Base-by-base conservation (phyloP, 441 rosid genomes). In the Adansonia rubrostipa region DNA sequence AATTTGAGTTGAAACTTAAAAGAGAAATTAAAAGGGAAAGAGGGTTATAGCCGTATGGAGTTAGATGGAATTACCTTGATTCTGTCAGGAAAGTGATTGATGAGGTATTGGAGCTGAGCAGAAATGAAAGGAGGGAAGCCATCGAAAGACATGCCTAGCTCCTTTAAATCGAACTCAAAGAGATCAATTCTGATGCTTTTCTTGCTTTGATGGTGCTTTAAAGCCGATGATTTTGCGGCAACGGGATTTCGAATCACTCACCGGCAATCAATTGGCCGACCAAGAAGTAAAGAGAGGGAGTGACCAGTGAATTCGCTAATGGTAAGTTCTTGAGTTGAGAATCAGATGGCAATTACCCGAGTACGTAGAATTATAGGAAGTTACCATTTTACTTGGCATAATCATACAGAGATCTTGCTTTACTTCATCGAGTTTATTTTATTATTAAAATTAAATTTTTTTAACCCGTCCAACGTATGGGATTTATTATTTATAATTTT, bases 71-170 rank as follows among this genome's bases (percentile, higher is more conserved):
- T 80, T 76, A 96, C 97, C 96, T 87, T 91, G 86, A 96, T 83
- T 71, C 75, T 50, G 67, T 83, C 88, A 57, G 91, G 88, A 1
- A 65, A 90, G 85, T 96, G 91, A 66, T 77, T 82, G 86, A 96
- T 79, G 80, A 94, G 92, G 79, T 94, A 86, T 70, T 91, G 91
- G 78, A 96, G 97, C 85, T 96, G 99, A 79, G 92, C 86, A 20
- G 91, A 84, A 78, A 94, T 90, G 70, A 86, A 87, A 36, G 96
- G 88, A 75, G 97, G 93, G 78, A 92, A 86, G 57, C 89, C 86
- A 14, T 92, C 96, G 76, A 80, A 74, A 64, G 93, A 76, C 98
- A 95, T 92, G 80, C 20, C 69, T 76, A 19, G 54, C 42, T 58
- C n/a, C 10, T 28, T 44, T 1, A 8, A 54, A 36, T 36, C 74